Evolutionary conservation across 1,284 basidiomycete species (phyloP).

Genomic region (Tilletia caries): DNA sequence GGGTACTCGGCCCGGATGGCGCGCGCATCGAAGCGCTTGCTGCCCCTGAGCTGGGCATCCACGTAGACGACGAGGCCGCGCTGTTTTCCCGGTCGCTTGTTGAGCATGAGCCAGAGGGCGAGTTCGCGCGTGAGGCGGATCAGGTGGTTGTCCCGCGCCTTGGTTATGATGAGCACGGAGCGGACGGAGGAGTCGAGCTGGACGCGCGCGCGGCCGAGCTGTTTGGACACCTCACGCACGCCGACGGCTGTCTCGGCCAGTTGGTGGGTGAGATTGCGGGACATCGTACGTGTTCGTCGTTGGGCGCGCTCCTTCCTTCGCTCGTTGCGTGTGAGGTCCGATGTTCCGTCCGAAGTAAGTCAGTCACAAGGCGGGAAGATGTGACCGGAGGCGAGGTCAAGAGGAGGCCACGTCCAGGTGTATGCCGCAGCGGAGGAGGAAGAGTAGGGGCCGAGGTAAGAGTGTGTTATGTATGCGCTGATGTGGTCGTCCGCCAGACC

Average conservation of each 20-base stretch:
- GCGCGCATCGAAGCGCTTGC: constrained; percentile 88
- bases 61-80: constrained; percentile 64
- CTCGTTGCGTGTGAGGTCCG: no score
- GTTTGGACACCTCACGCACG: constrained; percentile 97
- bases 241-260: constrained; percentile 95
- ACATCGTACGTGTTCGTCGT: constrained; percentile 3
- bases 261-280: constrained; percentile 70
- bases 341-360: neutral
- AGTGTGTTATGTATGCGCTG: no score
- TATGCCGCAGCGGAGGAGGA: neutral
- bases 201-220: constrained; percentile 89
- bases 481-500: no score
- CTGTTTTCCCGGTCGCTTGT: neutral
- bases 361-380: neutral
- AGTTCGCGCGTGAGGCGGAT: constrained; percentile 92
- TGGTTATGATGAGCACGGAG: constrained; percentile 91
- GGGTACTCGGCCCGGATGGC: constrained; percentile 83
- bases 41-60: constrained; percentile 84
- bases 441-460: no score
- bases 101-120: constrained; percentile 59
- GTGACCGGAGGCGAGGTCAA: neutral
- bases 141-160: constrained; percentile 92
- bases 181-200: constrained; percentile 73
- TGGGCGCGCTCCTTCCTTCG: neutral
- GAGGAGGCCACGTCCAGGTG: neutral